Base-by-base conservation (phyloP, 805 yeast genomes). In the Lipomyces spencermartinsiae region DNA sequence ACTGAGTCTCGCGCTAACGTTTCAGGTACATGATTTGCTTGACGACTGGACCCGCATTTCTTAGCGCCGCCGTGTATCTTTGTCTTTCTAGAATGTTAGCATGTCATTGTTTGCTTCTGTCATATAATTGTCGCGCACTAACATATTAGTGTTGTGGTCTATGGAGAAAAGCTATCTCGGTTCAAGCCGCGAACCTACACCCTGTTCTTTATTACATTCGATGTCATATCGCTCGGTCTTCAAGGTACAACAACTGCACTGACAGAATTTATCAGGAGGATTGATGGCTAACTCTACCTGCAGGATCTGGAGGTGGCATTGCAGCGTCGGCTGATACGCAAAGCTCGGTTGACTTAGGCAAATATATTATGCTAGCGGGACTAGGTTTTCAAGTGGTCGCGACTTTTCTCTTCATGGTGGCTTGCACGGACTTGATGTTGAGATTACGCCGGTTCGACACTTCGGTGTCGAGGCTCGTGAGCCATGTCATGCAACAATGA, bases 111-210 rank as follows among this genome's bases (percentile, higher is more conserved):
- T 49, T 4, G 9, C 54, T 49, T 49, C 54, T 49, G 19, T 14
- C 9, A n/a, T 49, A 49, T 16, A 49, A 19, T 49, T 14, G n/a
- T 49, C 54, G 29, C 54, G 54, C 54, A 16, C 54, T 49, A 49
- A 49, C 54, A 12, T 49, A n/a, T 49, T 22, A 49, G 54, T 4
- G 31, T 51, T 22, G 31, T 51, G 16, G 56, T 51, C 25, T 22
- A 51, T 31, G 59, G 59, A 29, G n/a, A 57, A 46, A 19, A 57
- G 10, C 39, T 57, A 7, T 57, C 59, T n/a, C 19, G 46, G 29
- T 57, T 57, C 46, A 57, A 12, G 22, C 59, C 59, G 14, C 39
- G 59, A 29, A 57, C 59, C 16, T 57, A 57, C 14, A 57, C 59
- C 8, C 25, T 33, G 16, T 5, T 31, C 19, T 57, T 57, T 19